These are phyloP conservation scores for Neofusicoccum parvum DNA, from an alignment of 2,329 filamentous ascomycete genomes.

Conservation along the genomic window DNA sequence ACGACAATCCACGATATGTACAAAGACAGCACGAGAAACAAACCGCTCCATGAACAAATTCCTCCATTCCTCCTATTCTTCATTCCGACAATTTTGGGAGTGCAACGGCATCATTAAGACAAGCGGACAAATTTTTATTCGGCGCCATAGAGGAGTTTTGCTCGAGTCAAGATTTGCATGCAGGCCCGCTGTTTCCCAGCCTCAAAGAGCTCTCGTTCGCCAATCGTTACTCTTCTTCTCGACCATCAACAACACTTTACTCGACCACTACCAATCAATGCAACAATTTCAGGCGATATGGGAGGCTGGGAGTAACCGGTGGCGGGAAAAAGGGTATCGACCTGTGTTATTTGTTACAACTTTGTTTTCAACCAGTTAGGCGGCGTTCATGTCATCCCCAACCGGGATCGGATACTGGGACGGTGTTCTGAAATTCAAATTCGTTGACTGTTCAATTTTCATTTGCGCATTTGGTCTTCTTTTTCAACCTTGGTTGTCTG, in stretches of 20 bases:
- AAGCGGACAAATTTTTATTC: background rate
- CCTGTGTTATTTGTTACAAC: background rate
- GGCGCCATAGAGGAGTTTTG: conserved; percentile 14
- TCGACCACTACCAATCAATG: background rate
- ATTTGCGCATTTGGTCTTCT: background rate
- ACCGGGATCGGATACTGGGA: background rate
- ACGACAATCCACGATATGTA: conserved; percentile 12
- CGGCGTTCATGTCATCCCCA: background rate
- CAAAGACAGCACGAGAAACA: background rate
- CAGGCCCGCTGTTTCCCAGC: background rate
- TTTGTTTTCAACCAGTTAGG: background rate
- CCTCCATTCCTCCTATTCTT: background rate
- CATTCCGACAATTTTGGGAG: background rate
- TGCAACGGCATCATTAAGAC: background rate
- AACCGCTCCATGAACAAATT: background rate
- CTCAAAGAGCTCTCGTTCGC: background rate
- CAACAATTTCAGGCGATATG: background rate
- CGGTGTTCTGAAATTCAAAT: conserved; percentile 15
- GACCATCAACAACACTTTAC: background rate
- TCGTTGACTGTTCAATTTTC: background rate
- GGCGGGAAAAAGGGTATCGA: background rate
- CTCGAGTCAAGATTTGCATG: background rate
- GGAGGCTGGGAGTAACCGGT: background rate
- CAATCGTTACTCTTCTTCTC: background rate
- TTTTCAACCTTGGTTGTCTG: background rate